Evolutionary conservation across 352 stramenopile species (phyloP).

Genomic region (Pythium grandisporangium): DNA sequence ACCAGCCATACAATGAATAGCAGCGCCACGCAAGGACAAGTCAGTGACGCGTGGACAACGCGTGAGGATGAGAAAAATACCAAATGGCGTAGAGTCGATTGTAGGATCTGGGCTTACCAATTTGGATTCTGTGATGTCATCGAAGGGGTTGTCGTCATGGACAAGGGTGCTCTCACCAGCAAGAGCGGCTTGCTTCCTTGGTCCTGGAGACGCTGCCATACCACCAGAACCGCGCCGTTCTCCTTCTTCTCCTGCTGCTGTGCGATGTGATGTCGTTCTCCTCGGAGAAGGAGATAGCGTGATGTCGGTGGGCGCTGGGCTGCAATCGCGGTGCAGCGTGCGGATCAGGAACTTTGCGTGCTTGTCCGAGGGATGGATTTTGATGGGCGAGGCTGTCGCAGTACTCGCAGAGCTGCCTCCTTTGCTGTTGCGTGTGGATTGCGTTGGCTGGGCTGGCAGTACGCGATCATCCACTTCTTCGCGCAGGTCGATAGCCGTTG

Average conservation of each 20-base stretch:
- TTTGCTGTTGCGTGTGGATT: background rate
- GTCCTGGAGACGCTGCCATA: no score
- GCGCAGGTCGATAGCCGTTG: constrained; percentile 25
- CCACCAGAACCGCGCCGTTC: no score
- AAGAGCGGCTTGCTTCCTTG: no score
- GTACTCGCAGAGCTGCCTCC: background rate
- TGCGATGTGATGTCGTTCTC: no score
- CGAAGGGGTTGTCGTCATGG: constrained; percentile 66
- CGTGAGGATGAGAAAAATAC: background rate
- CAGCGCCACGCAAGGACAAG: no score
- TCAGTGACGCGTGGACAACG: no score
- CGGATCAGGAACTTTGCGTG: constrained; percentile 66
- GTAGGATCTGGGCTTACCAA: constrained; percentile 26
- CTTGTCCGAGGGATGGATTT: constrained; percentile 3
- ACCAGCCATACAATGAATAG: no score
- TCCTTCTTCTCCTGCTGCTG: no score
- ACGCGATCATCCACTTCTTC: constrained; percentile 33
- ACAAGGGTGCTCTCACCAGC: no score
- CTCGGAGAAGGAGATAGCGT: no score
- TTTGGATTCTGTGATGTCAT: constrained; percentile 73
- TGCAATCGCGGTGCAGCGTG: constrained; percentile 61
- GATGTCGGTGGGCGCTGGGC: constrained; percentile 54
- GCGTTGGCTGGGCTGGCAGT: no score
- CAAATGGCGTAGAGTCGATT: background rate
- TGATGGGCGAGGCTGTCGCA: background rate